Base-by-base conservation (phyloP, 2,329 filamentous ascomycete species). In the Arthroderma uncinatum region DNA sequence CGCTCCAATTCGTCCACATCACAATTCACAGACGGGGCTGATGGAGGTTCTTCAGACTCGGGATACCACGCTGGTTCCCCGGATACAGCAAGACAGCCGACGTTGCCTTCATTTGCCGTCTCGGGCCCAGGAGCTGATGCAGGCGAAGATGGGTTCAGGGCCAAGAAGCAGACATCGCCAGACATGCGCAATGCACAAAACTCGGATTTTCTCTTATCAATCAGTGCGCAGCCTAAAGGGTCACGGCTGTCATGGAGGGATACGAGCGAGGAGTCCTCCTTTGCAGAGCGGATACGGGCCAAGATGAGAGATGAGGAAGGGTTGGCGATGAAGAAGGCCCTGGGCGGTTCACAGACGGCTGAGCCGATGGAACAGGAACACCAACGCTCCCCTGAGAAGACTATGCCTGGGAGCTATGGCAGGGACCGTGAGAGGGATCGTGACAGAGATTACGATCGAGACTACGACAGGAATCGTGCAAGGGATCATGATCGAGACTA, bases 221-320 rank as follows among this genome's bases (percentile, higher is more conserved):
- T 61, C 71, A 58, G 66, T 62, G 14, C 28, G 40, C 50, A 64
- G 34, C 63, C 62, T 28, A 62, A 66, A 30, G 69, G 70, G 10
- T 71, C 68, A 16, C 69, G 72, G n/a, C 58, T 73, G 23, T 74
- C 71, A 6, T 69, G 74, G 30, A 66, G 70, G 40, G 67, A 65
- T 16, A 23, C 23, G 4, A 71, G 70, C 2, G 71, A 73, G 37
- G 70, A 74, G 1, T 70, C 72, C 57, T 76, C 76, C 0, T 76
- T 77, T 59, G 73, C 76, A 1, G 71, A 74, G 55, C 68, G 70
- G 5, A 65, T 78, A 7, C 77, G 76, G 57, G 76, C 76, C 28
- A 74, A 72, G 62, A 80, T 80, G 78, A 70, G 76, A 57, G 71
- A 71, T 7, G 78, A 80, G 58, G 78, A 80, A 67, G 78, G 75